Percentiles rank a stretch among this genome's conserved stretches.
phyloP scores from a whole-genome alignment of 169 alveolate genomes.

The Theileria sp. region DNA sequence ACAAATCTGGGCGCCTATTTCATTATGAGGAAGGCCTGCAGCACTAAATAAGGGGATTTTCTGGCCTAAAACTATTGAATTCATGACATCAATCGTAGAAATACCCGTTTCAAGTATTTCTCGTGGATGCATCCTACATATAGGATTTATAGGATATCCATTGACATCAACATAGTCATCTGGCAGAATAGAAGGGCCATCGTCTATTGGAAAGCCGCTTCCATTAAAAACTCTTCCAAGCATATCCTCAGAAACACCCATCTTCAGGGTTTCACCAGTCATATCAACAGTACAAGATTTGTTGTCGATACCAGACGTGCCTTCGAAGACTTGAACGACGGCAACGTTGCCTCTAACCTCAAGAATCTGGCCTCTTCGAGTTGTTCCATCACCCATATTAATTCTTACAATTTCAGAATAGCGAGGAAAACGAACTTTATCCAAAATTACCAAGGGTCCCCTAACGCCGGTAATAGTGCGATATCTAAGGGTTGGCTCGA shows the following conservation, averaged over 20 bases:
- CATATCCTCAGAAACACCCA: conserved; percentile 99
- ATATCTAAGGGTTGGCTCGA: conserved; percentile 94
- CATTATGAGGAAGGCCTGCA: conserved; percentile 99
- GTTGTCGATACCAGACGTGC: conserved; percentile 98
- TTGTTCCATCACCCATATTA: conserved; percentile 96
- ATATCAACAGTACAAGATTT: conserved; percentile 94
- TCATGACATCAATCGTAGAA: conserved; percentile 99
- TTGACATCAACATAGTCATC: conserved; percentile 95
- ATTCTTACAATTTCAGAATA: conserved; percentile 96
- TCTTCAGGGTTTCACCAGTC: conserved; percentile 96
- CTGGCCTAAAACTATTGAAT: conserved; percentile 99
- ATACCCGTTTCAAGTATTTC: conserved; percentile 99
- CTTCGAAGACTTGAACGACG: conserved; percentile 98
- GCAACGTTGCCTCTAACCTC: conserved; percentile 97
- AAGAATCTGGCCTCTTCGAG: conserved; percentile 96
- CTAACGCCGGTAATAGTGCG: conserved; percentile 94
- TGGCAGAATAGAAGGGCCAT: conserved; percentile 98
- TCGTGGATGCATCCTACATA: conserved; percentile 95
- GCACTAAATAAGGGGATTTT: conserved; percentile 99
- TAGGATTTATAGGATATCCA: conserved; percentile 98
- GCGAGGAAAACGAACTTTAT: conserved; percentile 98
- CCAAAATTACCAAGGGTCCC: conserved; percentile 98
- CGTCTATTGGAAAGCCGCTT: conserved; percentile 98
- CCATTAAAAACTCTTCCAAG: conserved; percentile 99
- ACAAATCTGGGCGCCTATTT: conserved; percentile 99